phyloP scores from a whole-genome alignment of 2,329 filamentous ascomycete genomes.

The Fusarium longipes region DNA sequence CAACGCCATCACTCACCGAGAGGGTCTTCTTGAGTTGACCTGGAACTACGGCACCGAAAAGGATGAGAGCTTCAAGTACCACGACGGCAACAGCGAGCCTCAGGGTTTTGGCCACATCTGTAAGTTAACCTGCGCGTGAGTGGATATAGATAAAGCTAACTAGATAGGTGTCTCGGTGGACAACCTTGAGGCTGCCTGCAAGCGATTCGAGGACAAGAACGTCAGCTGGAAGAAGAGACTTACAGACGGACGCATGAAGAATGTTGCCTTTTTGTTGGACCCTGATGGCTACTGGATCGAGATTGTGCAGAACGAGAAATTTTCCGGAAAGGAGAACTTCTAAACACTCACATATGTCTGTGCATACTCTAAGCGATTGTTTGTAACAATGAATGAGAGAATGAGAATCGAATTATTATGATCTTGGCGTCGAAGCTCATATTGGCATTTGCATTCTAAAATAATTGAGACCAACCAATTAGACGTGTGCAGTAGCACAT shows the following conservation, averaged over 20 bases:
- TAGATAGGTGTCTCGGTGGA: constrained; percentile 80
- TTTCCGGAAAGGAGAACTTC: constrained; percentile 66
- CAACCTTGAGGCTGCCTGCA: constrained; percentile 86
- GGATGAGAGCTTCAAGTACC: constrained; percentile 84
- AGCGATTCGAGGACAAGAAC: constrained; percentile 82
- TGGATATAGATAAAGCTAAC: constrained; percentile 34
- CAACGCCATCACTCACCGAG: constrained; percentile 71
- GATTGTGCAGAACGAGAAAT: constrained; percentile 80
- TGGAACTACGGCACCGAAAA: constrained; percentile 89
- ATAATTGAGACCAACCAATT: neutral
- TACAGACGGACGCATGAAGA: constrained; percentile 92
- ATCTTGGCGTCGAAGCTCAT: neutral
- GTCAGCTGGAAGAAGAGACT: constrained; percentile 96
- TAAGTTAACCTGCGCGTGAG: constrained; percentile 54
- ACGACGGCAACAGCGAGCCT: constrained; percentile 90
- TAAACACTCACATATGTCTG: constrained; percentile 46
- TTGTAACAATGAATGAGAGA: neutral
- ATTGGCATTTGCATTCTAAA: neutral
- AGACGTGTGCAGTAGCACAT: neutral
- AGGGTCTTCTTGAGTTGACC: constrained; percentile 90
- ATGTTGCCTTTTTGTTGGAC: constrained; percentile 90
- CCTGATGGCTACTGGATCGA: constrained; percentile 89
- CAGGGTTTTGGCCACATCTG: constrained; percentile 97
- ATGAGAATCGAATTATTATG: neutral
- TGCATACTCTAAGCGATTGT: neutral